Evolutionary conservation across 768 basidiomycete species (phyloP), one percentile per base, ranked within the genome.

Genomic region (Rhodotorula babjevae): DNA sequence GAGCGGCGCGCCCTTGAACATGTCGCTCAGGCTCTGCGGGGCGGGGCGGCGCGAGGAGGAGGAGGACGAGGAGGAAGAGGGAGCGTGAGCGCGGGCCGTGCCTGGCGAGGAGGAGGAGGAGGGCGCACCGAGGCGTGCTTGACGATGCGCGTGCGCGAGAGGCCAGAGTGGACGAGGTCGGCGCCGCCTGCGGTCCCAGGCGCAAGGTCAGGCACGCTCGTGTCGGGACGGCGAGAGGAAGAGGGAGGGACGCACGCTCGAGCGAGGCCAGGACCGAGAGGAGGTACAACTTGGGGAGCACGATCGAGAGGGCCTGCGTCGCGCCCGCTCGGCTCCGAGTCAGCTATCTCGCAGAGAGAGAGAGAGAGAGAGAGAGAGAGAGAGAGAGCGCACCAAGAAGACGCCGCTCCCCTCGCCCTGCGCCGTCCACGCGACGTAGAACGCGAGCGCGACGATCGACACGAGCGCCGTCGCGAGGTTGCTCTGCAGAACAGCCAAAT

Each of bases 1-100:
- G 33, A 67, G n/a, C 11, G 73, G 69, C 3, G 33, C 56, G 27
- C 67, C 63, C 47, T 68, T 72, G 67, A 68, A 68, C 50, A 72
- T 56, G 46, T 71, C 70, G 49, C 52, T 57, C 27, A 71, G 21
- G 27, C 47, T 57, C 69, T 65, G 50, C 44, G 6, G 10, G 18
- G 42, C 31, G 44, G 44, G 44, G 44, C 6, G 12, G 12, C 8
- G 44, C 6, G 44, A 3, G 44, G 14, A 46, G 44, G 44, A 18
- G 18, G 15, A 14, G 27, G 29, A 21, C 19, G 25, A 16, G 15
- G 36, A 23, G 29, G 2, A 29, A 2, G 9, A 2, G 7, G 11
- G 11, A 23, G 5, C n/a, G n/a, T n/a, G n/a, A n/a, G n/a, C n/a
- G n/a, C n/a, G n/a, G n/a, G n/a, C n/a, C n/a, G n/a, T n/a, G n/a